Evolutionary conservation across 768 basidiomycete genomes (phyloP).

Genomic region (Panaeolus papilionaceus): DNA sequence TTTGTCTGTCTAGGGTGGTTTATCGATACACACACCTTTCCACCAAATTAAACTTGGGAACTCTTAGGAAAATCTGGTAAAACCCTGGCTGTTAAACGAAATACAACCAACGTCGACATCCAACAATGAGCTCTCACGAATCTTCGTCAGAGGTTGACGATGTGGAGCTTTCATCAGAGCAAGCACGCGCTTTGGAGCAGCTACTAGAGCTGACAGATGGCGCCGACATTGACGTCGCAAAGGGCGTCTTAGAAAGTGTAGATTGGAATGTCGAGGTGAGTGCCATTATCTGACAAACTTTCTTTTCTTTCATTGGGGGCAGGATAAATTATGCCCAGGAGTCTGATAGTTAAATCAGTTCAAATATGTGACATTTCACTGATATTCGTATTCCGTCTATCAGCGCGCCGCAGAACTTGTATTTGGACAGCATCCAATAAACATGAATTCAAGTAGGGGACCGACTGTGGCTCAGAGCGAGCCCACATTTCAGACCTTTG

Average conservation of each 20-base stretch:
- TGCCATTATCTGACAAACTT: not conserved
- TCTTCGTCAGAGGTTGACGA: not conserved
- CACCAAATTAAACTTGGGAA: too few species aligned
- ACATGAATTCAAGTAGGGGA: not conserved
- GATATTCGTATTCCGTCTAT: not conserved
- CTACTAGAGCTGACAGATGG: constrained; percentile 65
- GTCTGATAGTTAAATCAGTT: not conserved
- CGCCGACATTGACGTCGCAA: constrained; percentile 65
- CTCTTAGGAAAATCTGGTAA: not conserved
- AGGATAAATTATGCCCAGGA: not conserved
- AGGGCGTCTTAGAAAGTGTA: constrained; percentile 64
- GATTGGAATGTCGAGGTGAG: constrained; percentile 77
- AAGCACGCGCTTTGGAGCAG: constrained; percentile 46
- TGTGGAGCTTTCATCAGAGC: constrained; percentile 27
- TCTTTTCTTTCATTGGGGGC: not conserved
- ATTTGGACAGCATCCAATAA: constrained; percentile 42
- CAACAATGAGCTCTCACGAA: constrained; percentile 4
- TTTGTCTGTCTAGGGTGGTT: too few species aligned
- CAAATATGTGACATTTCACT: not conserved
- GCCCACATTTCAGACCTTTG: constrained; percentile 43
- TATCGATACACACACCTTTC: too few species aligned
- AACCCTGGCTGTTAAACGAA: not conserved
- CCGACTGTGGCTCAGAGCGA: constrained; percentile 16
- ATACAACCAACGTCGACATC: not conserved
- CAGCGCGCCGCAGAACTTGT: constrained; percentile 68